Percentiles rank a stretch among this genome's conserved stretches.
These are phyloP conservation scores for Apium graveolens DNA, from an alignment of 129 eudicot species.

Conservation along the genomic window DNA sequence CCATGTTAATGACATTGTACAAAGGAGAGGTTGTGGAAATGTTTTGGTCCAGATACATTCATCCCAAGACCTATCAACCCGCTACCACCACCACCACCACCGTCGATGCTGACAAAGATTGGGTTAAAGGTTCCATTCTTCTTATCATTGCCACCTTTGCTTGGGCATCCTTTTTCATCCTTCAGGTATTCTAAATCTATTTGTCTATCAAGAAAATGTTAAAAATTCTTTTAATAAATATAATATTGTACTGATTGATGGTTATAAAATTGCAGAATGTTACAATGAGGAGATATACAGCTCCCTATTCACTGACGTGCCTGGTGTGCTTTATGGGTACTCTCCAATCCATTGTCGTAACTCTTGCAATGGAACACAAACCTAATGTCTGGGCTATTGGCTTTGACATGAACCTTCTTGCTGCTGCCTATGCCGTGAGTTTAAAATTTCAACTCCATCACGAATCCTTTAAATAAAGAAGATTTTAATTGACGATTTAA, in stretches of 20 bases:
- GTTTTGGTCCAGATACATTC: constrained; percentile 57
- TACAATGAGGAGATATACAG: constrained; percentile 70
- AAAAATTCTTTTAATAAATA: background rate
- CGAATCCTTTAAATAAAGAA: background rate
- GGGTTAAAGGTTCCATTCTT: constrained; percentile 83
- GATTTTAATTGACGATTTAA: background rate
- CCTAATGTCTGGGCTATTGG: constrained; percentile 84
- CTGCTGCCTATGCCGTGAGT: constrained; percentile 95
- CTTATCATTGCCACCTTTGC: constrained; percentile 90
- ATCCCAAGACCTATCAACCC: constrained; percentile 24
- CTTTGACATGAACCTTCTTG: constrained; percentile 89
- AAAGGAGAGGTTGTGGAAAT: constrained; percentile 68
- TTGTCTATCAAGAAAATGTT: background rate
- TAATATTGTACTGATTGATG: background rate
- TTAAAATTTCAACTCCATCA: background rate
- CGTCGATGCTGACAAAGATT: constrained; percentile 45
- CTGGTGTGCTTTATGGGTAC: constrained; percentile 90
- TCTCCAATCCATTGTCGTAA: constrained; percentile 77
- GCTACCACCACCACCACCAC: constrained; percentile 10
- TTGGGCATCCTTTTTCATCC: constrained; percentile 92
- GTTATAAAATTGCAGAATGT: constrained; percentile 43
- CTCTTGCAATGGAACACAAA: constrained; percentile 82
- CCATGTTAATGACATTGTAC: constrained; percentile 88
- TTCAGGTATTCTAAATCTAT: constrained; percentile 55
- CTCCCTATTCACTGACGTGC: constrained; percentile 72